Percentiles rank a stretch among this genome's conserved stretches.
Conservation (phyloP, 495 filamentous ascomycete species). For the Daldinia bambusicola region DNA sequence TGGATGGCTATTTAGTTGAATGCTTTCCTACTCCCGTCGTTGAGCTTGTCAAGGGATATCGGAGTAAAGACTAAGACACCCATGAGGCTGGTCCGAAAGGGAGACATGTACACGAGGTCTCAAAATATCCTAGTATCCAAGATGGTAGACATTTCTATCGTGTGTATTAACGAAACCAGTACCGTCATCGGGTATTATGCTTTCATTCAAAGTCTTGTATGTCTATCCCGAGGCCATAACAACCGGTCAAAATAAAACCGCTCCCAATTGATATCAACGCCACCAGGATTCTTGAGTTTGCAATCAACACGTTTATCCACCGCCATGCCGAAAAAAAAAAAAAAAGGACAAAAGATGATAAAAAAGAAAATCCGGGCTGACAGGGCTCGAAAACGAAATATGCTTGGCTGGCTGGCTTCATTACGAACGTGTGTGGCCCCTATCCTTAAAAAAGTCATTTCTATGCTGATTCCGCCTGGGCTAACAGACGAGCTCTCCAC, state of each 20-base stretch:
- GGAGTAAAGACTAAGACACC: not conserved
- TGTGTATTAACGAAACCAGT: conserved; percentile 18
- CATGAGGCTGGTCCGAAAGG: not conserved
- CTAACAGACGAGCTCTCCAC: conserved; percentile 62
- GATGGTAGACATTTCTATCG: conserved; percentile 3
- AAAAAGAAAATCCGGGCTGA: conserved; percentile 18
- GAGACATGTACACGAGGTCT: not conserved
- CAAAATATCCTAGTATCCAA: not conserved
- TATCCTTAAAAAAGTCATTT: not conserved
- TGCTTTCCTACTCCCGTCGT: too few species aligned
- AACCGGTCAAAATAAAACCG: conserved; percentile 11
- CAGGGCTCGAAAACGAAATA: not conserved
- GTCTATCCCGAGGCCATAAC: conserved; percentile 31
- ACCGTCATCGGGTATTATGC: conserved; percentile 4
- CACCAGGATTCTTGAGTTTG: conserved; percentile 21
- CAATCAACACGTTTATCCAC: conserved; percentile 31
- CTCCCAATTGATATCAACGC: conserved; percentile 28
- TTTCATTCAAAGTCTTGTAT: conserved; percentile 23
- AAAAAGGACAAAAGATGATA: conserved; percentile 1
- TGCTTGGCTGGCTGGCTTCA: conserved; percentile 9
- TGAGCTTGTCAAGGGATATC: not conserved
- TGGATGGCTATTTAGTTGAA: too few species aligned
- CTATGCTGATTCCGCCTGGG: conserved; percentile 56
- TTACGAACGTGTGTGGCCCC: not conserved
- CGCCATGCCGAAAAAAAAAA: conserved; percentile 29